A percentile compares a stretch with the other conserved stretches of the same genome.
These are phyloP conservation scores for Calocybe gambosa DNA, from an alignment of 1,284 basidiomycete genomes.

Conservation along the genomic window DNA sequence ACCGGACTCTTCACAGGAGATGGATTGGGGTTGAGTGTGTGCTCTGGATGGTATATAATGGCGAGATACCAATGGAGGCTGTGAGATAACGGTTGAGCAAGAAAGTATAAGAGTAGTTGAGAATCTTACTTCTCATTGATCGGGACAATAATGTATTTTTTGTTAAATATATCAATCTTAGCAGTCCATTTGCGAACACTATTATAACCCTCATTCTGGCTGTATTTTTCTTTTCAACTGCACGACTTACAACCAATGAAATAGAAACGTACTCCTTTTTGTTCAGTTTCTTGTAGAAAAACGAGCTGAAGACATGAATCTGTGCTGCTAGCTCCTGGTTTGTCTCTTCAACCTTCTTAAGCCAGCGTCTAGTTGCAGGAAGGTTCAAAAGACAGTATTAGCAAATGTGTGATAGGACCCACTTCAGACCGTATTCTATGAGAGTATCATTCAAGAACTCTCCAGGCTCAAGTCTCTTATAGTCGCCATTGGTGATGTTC, in stretches of 20 bases:
- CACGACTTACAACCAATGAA: too few species aligned
- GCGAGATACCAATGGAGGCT: slow-evolving; percentile 98
- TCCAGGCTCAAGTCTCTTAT: slow-evolving; percentile 63
- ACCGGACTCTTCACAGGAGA: slow-evolving; percentile 17
- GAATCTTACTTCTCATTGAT: slow-evolving; percentile 89
- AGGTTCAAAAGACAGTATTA: background rate
- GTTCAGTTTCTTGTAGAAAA: slow-evolving; percentile 95
- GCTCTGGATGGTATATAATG: slow-evolving; percentile 82
- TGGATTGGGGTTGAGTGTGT: slow-evolving; percentile 44
- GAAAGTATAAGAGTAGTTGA: background rate
- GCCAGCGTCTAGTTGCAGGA: slow-evolving; percentile 53
- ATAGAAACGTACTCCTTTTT: slow-evolving; percentile 51
- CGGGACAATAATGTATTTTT: slow-evolving; percentile 90
- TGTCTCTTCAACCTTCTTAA: slow-evolving; percentile 46
- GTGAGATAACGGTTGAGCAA: slow-evolving; percentile 5
- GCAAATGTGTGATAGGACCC: slow-evolving; percentile 22
- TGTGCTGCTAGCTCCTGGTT: slow-evolving; percentile 63
- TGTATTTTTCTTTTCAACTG: background rate
- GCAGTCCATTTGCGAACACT: slow-evolving; percentile 94
- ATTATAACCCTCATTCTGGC: slow-evolving; percentile 61
- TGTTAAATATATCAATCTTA: slow-evolving; percentile 81
- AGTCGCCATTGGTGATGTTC: slow-evolving; percentile 74
- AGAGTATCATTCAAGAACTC: slow-evolving; percentile 95
- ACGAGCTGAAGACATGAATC: slow-evolving; percentile 92
- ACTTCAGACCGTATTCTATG: slow-evolving; percentile 94